Evolutionary conservation across 805 yeast genomes (phyloP), one percentile per base, ranked within the genome.

Genomic region (Tetrapisispora namnaoensis): DNA sequence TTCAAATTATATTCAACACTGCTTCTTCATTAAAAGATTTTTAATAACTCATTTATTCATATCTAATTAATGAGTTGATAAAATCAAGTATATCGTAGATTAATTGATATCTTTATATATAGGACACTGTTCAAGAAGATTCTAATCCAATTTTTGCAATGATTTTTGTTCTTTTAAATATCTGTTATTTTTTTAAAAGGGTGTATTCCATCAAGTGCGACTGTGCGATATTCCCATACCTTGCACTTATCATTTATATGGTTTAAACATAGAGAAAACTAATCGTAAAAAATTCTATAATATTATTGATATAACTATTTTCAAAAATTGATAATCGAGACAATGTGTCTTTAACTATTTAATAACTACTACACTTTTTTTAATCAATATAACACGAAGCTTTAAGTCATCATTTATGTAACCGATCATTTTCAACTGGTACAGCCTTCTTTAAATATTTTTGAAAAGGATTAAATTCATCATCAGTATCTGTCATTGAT

Each of bases 371-470:
- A 32, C 6, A 32, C 4, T 13, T 13, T 32, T 14, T 11, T 24
- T 32, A 32, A 10, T 32, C 4, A 32, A 11, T 32, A 7, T 32
- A 7, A 32, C n/a, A 32, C 11, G 11, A 11, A 32, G 11, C n/a
- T 11, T 32, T 7, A 32, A 27, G 14, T 32, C 18, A 42, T 13
- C 20, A 45, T 38, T 39, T 45, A 32, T 64, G 66, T 41, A 68
- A 57, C 11, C 70, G 57, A 44, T 68, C 66, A 32, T 61, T 58
- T 37, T 67, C 67, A 37, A 59, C 49, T 1, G 72, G 72, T 5
- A 69, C 72, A 9, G 70, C 71, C 34, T 61, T 59, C 45, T 57
- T 66, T 49, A 67, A 49, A 36, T 69, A 69, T 30, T 60, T 58
- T 24, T 55, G 57, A 54, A 69, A 68, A 28, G 72, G 71, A 51